Percentiles rank a stretch among this genome's conserved stretches.
Evolutionary conservation across 352 stramenopile species (phyloP).

Genomic region (Aphanomyces invadans): DNA sequence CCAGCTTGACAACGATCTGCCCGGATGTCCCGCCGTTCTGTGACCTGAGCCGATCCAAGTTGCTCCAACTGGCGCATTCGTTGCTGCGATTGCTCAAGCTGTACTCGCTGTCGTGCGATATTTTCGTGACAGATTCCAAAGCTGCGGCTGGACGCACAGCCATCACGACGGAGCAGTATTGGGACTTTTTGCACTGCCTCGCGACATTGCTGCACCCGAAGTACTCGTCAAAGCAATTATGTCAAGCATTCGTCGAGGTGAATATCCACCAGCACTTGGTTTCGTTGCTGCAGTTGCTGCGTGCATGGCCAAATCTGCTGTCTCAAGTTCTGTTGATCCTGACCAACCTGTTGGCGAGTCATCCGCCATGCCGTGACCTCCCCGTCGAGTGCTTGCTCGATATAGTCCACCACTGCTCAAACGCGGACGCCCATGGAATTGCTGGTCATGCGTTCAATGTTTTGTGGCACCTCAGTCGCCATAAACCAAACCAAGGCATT

Average conservation of each 20-base stretch:
- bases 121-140: neutral
- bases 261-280: neutral
- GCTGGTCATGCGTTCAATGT: neutral
- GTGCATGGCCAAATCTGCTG: neutral
- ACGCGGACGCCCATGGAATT: neutral
- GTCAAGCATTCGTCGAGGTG: neutral
- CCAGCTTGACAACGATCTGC: neutral
- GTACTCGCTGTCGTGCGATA: neutral
- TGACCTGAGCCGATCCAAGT: neutral
- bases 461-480: neutral
- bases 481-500: neutral
- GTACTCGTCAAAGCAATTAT: neutral
- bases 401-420: neutral
- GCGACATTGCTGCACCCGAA: neutral
- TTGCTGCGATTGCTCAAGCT: neutral
- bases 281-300: neutral
- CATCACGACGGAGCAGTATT: neutral
- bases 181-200: slow-evolving; percentile 1
- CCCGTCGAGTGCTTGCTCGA: neutral
- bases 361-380: neutral
- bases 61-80: neutral
- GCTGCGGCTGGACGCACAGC: neutral
- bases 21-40: neutral
- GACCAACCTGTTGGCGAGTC: neutral
- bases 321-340: neutral